Evolutionary conservation across 2,329 filamentous ascomycete species (phyloP).

Genomic region (Fusarium coicis): DNA sequence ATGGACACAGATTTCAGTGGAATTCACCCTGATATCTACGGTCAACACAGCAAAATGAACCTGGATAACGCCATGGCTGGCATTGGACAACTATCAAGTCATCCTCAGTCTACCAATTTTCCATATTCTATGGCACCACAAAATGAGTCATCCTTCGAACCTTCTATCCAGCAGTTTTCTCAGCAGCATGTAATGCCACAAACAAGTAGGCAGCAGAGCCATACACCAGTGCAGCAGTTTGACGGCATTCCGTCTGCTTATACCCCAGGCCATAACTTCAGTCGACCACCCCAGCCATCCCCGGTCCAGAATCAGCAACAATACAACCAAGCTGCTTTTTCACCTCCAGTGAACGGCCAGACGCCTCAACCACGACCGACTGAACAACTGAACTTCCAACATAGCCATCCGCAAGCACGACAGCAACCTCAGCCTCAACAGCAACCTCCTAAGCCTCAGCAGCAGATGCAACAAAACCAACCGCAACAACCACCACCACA

Average conservation of each 20-base stretch:
- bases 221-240: constrained; percentile 50
- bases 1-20: constrained; percentile 52
- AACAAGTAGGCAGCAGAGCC: constrained; percentile 46
- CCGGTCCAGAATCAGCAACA: constrained; percentile 45
- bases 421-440: constrained; percentile 37
- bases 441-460: constrained; percentile 22
- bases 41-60: constrained; percentile 49
- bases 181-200: constrained; percentile 50
- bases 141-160: constrained; percentile 48
- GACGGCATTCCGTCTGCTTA: constrained; percentile 44
- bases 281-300: constrained; percentile 45
- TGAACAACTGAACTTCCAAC: constrained; percentile 37
- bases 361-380: constrained; percentile 41
- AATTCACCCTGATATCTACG: constrained; percentile 52
- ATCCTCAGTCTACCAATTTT: constrained; percentile 50
- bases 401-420: constrained; percentile 37
- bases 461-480: constrained; percentile 14
- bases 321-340: constrained; percentile 41
- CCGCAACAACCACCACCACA: constrained; percentile 37
- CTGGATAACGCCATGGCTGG: constrained; percentile 44
- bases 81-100: constrained; percentile 47
- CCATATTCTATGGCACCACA: constrained; percentile 49
- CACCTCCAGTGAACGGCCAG: constrained; percentile 44
- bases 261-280: constrained; percentile 41
- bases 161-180: constrained; percentile 47